Evolutionary conservation across 129 eudicot genomes (phyloP).

Genomic region (Tanacetum coccineum): DNA sequence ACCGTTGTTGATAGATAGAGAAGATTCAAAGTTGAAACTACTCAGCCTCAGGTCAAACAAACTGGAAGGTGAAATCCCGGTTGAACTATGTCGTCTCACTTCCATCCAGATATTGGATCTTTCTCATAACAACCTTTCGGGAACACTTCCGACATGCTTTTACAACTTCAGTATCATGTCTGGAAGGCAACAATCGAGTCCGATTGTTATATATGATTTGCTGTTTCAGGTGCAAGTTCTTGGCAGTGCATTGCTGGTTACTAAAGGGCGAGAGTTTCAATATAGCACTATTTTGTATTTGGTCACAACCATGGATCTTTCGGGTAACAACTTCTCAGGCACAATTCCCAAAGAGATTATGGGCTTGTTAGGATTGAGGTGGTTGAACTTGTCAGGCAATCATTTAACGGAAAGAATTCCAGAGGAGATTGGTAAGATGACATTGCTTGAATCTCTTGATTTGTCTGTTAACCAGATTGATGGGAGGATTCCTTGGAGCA

Average conservation of each 20-base stretch:
- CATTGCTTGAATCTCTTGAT: slow-evolving; percentile 39
- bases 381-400: slow-evolving; percentile 35
- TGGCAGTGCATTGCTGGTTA: slow-evolving; percentile 28
- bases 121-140: slow-evolving; percentile 36
- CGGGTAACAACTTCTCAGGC: slow-evolving; percentile 31
- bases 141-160: slow-evolving; percentile 38
- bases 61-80: slow-evolving; percentile 30
- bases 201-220: slow-evolving; percentile 18
- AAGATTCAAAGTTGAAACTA: slow-evolving; percentile 19
- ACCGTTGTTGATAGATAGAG: slow-evolving; percentile 19
- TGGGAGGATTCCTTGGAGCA: slow-evolving; percentile 24
- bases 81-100: slow-evolving; percentile 33
- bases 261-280: slow-evolving; percentile 33
- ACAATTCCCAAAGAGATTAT: slow-evolving; percentile 24
- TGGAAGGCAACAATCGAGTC: not conserved
- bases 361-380: slow-evolving; percentile 22
- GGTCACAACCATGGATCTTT: slow-evolving; percentile 40
- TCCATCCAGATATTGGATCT: slow-evolving; percentile 41
- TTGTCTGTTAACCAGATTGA: slow-evolving; percentile 29
- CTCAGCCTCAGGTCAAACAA: slow-evolving; percentile 37
- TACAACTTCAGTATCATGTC: slow-evolving; percentile 31
- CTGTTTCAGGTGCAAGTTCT: slow-evolving; percentile 10
- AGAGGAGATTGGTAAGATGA: slow-evolving; percentile 36
- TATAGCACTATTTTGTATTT: slow-evolving; percentile 18
- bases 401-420: slow-evolving; percentile 35